These are phyloP conservation scores for Lepiota venenata DNA, from an alignment of 768 basidiomycete species.

Conservation along the genomic window DNA sequence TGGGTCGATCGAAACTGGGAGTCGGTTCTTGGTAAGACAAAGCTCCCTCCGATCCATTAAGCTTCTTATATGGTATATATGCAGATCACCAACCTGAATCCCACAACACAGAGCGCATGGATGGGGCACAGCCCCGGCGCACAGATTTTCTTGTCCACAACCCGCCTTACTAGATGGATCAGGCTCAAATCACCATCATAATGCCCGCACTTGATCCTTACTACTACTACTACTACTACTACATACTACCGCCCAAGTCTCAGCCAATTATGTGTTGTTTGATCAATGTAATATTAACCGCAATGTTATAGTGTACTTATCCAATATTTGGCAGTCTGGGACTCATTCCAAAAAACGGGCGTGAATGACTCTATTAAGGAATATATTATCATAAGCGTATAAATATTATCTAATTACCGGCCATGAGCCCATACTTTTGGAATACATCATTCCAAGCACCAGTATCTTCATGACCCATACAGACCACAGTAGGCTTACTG, in stretches of 20 bases:
- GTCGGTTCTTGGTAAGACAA: slow-evolving; percentile 60
- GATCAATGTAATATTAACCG: too few relatives aligned
- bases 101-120: slow-evolving; percentile 69
- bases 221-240: too few relatives aligned
- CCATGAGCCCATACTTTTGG: slow-evolving; percentile 64
- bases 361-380: not conserved
- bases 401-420: slow-evolving; percentile 10
- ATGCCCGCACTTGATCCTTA: not conserved
- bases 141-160: slow-evolving; percentile 69
- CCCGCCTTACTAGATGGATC: slow-evolving; percentile 64
- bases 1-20: slow-evolving; percentile 55
- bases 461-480: slow-evolving; percentile 79
- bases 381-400: not conserved
- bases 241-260: not conserved
- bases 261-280: too few relatives aligned
- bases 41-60: not conserved
- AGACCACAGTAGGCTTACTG: slow-evolving; percentile 74
- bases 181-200: slow-evolving; percentile 21
- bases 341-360: not conserved
- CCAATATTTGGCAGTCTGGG: too few relatives aligned
- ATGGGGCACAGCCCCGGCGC: slow-evolving; percentile 56
- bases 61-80: slow-evolving; percentile 1
- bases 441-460: slow-evolving; percentile 63
- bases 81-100: slow-evolving; percentile 65
- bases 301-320: too few relatives aligned